Evolutionary conservation across 2,329 filamentous ascomycete genomes (phyloP), one percentile per base, ranked within the genome.

Genomic region (Bipolaris gigantea): DNA sequence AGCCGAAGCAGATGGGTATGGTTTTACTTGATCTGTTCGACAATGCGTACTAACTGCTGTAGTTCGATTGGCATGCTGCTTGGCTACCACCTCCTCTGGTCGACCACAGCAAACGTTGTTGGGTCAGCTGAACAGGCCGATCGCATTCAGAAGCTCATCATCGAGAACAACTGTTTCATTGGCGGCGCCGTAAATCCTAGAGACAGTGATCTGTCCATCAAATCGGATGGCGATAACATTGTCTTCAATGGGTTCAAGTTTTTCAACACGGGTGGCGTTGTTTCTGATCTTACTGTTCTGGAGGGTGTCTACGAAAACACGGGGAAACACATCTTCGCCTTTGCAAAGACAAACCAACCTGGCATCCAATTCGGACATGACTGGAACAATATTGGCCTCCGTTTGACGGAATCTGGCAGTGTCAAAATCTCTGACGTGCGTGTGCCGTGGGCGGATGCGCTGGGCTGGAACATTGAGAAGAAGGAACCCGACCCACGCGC

Each of bases 221-320:
- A 76, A 0, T 70, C 76, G 1, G 77, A 83, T 1, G 83, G 81
- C 1, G 80, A 84, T 4, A 73, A 79, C 2, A 68, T 88, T 13
- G 67, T 85, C 2, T 88, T 86, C 69, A 82, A 83, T 53, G 85
- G 85, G 1, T 79, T 78, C 70, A 89, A 89, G 69, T 78, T 82
- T 71, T 88, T 88, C 76, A 88, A 85, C 64, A 89, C 85, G 0
- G 86, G 86, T 0, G 85, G 85, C 23, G 85, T 87, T 0, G 77
- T 89, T 2, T 87, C 84, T 0, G 85, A 89, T 54, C 72, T 88
- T 18, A 87, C 85, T 0, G 83, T 88, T 0, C 77, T 89, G 0
- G 85, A 89, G 62, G 85, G 86, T 18, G 81, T 84, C 0, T 74
- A 81, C n/a, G 79, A 83, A 5, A 81, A 77, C 16, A 85, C 83